Evolutionary conservation across 2,329 filamentous ascomycete species (phyloP), one percentile per base, ranked within the genome.

Genomic region (Penicillium vulpinum): DNA sequence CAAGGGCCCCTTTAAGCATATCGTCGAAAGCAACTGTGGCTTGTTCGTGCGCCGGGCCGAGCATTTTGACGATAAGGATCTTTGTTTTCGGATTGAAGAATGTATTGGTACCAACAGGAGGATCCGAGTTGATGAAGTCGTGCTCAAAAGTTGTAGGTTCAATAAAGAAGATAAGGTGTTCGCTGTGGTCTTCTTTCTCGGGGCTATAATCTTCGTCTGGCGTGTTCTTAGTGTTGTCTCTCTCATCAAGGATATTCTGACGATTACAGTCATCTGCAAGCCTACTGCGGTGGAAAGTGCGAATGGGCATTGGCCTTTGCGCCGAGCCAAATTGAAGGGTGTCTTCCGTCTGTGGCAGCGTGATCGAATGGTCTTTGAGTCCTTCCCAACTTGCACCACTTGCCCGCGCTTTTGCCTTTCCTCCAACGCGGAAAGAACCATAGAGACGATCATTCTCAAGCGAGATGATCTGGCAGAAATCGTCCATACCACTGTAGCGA

Each of bases 21-120:
- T 44, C 33, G 13, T 38, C 31, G 33, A 52, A 52, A 16, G 15
- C 49, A 18, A 5, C 2, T 10, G 16, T 3, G 31, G 50, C 41
- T 38, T 22, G 33, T 38, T 53, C 50, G 41, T 46, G 50, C 10
- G 31, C 50, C 8, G 50, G 50, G 40, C 11, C 18, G 11, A 16
- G 33, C 40, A 53, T 45, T 21, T 53, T 46, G 13, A 44, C 41
- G 39, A 45, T 38, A 39, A 53, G 50, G 44, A 46, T 45, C 8
- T 53, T 35, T 16, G 50, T 29, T 21, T 38, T 38, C 16, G 50
- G 50, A 36, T 39, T 44, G 26, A 26, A 52, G 13, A 31, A 52
- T 52, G 24, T 35, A n/a, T 29, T 31, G 33, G 11, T 15, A 35
- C 41, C 22, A 18, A 24, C 11, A n/a, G 33, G 29, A 44, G 29